Evolutionary conservation across 176 grass and related monocot species (phyloP), one percentile per base, ranked within the genome.

Genomic region (Carex myosuroides): DNA sequence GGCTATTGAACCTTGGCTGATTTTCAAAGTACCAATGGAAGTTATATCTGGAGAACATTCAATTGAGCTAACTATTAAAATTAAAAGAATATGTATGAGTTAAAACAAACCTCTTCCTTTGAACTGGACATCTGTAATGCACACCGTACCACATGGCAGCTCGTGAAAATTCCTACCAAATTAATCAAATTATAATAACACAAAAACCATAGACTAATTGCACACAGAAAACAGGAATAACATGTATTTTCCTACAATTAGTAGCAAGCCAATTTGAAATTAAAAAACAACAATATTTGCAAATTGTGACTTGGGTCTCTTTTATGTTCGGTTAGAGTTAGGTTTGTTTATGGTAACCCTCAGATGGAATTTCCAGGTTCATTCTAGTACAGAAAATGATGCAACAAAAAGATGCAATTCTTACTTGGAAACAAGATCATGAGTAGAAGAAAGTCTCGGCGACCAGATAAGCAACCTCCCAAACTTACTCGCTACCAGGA

Each of bases 391-490:
- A 6, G 48, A 3, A 37, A 39, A 37, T 14, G 16, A 69, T 69
- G 2, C 18, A 44, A 57, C 55, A 29, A 57, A 16, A 57, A 57
- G 16, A 57, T 13, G 16, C 4, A 79, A 32, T 52, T 63, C 95
- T 89, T 76, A 98, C 95, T 83, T 89, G 50, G 81, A 54, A 18
- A 98, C 65, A 52, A 95, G 69, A 74, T 98, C 95, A 29, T 98
- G 92, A 22, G 95, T 98, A 74, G 95, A 95, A 2, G 88, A 79
- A 61, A 98, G 78, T 89, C 89, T 93, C 39, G 95, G 95, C 3
- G 91, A 92, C 92, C 95, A 98, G 11, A 98, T 80, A 60, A 95
- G 69, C 70, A 94, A 84, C 71, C 89, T 90, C 79, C 96, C 93
- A 9, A 93, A 93, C n/a, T 87, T 83, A 8, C 52, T 84, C 70